A percentile compares a stretch with the other conserved stretches of the same genome.
These are phyloP conservation scores for Dactylis glomerata DNA, from an alignment of 176 grass and related monocot species.

Conservation along the genomic window DNA sequence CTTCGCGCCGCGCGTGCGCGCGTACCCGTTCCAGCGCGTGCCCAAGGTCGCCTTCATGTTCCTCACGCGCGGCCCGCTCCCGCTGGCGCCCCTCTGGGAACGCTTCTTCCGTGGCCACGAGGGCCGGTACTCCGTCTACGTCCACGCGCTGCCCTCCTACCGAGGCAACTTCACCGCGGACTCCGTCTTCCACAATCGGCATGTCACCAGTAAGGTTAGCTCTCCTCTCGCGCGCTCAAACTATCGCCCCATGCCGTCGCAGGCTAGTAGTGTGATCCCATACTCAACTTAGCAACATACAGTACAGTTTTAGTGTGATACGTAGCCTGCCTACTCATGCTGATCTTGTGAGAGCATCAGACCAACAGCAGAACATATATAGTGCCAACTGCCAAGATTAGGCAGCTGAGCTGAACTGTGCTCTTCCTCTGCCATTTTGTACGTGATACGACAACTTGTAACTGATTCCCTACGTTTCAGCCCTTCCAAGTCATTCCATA, in stretches of 20 bases:
- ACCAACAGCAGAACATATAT: background rate
- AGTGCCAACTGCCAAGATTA: background rate
- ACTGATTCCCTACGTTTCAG: background rate
- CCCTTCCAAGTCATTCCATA: background rate
- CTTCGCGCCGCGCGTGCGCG: constrained; percentile 49
- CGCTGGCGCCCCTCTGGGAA: constrained; percentile 84
- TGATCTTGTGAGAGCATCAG: background rate
- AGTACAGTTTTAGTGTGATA: background rate
- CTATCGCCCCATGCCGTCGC: background rate
- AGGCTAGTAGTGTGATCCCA: background rate
- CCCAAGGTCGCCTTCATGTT: constrained; percentile 96
- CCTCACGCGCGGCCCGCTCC: constrained; percentile 80
- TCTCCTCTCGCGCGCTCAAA: background rate
- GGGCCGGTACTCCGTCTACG: constrained; percentile 77
- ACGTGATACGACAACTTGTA: constrained; percentile 4
- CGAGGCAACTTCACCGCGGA: constrained; percentile 64
- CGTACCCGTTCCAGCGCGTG: constrained; percentile 69
- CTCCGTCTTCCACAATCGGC: constrained; percentile 71
- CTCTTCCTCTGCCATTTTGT: background rate
- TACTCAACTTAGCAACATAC: background rate
- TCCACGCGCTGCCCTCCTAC: constrained; percentile 76
- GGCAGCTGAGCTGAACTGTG: background rate
- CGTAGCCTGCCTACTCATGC: background rate
- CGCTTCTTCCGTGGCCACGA: constrained; percentile 73
- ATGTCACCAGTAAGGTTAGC: constrained; percentile 87